phyloP scores from a whole-genome alignment of 768 basidiomycete species.

The Antrodiella citrinella region DNA sequence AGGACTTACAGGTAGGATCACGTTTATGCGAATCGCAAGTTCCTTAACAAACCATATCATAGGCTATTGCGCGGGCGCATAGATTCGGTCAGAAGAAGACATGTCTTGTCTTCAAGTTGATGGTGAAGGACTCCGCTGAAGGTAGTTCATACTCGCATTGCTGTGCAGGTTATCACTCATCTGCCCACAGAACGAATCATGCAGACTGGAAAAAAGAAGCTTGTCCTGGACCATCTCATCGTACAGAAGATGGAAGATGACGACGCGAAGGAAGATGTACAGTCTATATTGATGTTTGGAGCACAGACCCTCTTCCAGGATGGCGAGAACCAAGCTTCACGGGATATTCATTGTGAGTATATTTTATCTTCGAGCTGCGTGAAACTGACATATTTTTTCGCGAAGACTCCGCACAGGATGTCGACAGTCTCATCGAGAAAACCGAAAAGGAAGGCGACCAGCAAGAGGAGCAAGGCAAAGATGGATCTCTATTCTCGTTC shows the following conservation, averaged over 20 bases:
- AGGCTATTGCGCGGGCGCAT: conserved; percentile 94
- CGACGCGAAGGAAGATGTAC: conserved; percentile 72
- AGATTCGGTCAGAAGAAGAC: conserved; percentile 94
- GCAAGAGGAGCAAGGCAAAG: conserved; percentile 33
- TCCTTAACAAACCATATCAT: conserved; percentile 5
- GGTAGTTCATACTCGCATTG: conserved; percentile 42
- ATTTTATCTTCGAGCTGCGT: too few relatives aligned
- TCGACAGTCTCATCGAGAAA: conserved; percentile 81
- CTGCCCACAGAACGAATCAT: conserved; percentile 69
- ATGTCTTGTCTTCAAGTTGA: conserved; percentile 90
- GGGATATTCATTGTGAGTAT: conserved; percentile 62
- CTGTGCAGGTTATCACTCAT: not conserved
- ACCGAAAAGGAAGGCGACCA: conserved; percentile 65
- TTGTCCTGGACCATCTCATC: conserved; percentile 89
- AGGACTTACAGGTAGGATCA: conserved; percentile 80
- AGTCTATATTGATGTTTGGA: conserved; percentile 83
- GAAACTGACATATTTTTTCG: not conserved
- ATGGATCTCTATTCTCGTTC: conserved; percentile 67
- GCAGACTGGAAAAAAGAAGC: conserved; percentile 90
- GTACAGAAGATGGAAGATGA: conserved; percentile 93
- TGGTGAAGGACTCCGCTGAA: conserved; percentile 92
- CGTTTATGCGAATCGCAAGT: not conserved
- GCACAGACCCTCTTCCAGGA: conserved; percentile 80
- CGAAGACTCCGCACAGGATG: conserved; percentile 70
- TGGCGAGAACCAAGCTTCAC: conserved; percentile 35